phyloP scores from a whole-genome alignment of 345 rosid genomes.

The Syzygium grande region DNA sequence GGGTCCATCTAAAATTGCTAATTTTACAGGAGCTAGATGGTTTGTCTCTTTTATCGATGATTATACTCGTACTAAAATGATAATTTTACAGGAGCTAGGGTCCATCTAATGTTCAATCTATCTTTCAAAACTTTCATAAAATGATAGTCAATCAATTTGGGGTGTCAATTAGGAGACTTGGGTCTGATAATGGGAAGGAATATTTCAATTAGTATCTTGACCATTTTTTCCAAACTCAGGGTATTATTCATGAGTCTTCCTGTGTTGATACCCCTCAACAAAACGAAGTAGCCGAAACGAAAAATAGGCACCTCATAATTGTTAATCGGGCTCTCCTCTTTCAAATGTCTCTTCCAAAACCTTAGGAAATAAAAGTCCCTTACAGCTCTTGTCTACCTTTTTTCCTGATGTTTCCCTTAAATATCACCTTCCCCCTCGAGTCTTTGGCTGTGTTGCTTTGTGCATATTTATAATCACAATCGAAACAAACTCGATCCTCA shows the following conservation, averaged over 20 bases:
- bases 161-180: not conserved
- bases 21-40: not conserved
- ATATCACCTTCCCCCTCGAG: not conserved
- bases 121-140: not conserved
- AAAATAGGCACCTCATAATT: not conserved
- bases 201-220: not conserved
- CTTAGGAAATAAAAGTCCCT: not conserved
- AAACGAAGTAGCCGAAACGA: not conserved
- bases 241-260: not conserved
- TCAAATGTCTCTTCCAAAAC: not conserved
- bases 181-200: not conserved
- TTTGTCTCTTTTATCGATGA: not conserved
- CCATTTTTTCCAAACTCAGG: not conserved
- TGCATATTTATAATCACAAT: not conserved
- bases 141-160: not conserved
- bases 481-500: not conserved
- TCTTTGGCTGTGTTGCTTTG: not conserved
- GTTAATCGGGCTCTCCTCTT: not conserved
- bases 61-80: not conserved
- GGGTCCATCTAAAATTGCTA: not conserved
- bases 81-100: too few species aligned
- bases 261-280: not conserved
- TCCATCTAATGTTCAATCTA: not conserved
- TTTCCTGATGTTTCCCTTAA: not conserved
- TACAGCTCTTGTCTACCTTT: not conserved